Evolutionary conservation across 805 yeast genomes (phyloP).

Genomic region (Sungouiozyma ichnusensis): DNA sequence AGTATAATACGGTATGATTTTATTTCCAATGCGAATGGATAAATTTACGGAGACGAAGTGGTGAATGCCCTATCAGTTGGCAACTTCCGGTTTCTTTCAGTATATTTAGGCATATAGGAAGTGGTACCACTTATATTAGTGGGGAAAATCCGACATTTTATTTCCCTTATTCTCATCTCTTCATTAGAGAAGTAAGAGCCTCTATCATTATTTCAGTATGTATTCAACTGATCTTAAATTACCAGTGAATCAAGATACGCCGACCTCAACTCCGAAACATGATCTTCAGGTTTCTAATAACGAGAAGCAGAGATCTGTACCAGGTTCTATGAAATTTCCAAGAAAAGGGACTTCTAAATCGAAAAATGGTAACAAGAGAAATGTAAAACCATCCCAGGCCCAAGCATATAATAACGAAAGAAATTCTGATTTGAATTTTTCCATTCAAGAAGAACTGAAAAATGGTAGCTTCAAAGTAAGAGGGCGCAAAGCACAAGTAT

Average conservation of each 20-base stretch:
- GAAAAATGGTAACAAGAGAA: background rate
- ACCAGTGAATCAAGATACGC: background rate
- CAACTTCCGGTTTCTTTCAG: too few relatives aligned
- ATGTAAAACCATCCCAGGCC: background rate
- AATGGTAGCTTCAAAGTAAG: slow-evolving; percentile 26
- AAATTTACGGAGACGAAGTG: too few relatives aligned
- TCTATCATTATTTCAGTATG: background rate
- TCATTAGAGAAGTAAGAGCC: background rate
- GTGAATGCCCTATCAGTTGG: too few relatives aligned
- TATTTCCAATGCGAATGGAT: too few relatives aligned
- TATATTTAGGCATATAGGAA: too few relatives aligned
- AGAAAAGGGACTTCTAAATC: background rate
- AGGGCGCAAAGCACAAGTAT: slow-evolving; percentile 36
- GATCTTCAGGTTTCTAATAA: background rate
- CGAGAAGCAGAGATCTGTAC: background rate
- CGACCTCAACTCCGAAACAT: background rate
- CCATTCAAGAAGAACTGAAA: slow-evolving; percentile 29
- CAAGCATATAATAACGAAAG: background rate
- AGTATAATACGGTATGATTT: too few relatives aligned
- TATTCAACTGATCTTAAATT: background rate
- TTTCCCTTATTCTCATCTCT: background rate
- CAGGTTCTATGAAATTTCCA: background rate
- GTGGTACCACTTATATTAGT: too few relatives aligned
- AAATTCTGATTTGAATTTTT: slow-evolving; percentile 11
- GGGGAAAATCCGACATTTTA: too few relatives aligned